Evolutionary conservation across 768 basidiomycete genomes (phyloP).

Genomic region (Rubroboletus satanas): DNA sequence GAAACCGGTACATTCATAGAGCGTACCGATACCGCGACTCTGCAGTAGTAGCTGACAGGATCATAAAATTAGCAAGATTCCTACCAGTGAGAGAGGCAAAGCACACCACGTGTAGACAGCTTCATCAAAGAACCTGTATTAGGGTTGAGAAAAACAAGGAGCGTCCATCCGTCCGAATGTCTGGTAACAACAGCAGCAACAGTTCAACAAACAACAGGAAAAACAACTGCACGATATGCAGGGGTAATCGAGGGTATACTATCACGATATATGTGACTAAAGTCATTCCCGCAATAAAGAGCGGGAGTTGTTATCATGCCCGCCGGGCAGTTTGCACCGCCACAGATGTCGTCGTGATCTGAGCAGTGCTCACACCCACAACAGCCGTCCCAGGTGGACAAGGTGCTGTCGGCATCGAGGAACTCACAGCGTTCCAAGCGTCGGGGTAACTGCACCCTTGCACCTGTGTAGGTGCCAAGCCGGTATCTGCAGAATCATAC

Average conservation of each 20-base stretch:
- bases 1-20: background rate
- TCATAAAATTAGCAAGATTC: constrained; percentile 3
- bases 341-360: constrained; percentile 1
- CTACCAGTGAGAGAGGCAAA: background rate
- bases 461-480: constrained; percentile 52
- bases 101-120: constrained; percentile 8
- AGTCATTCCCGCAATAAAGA: background rate
- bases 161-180: background rate
- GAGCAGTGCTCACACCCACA: background rate
- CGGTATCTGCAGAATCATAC: constrained; percentile 50
- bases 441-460: constrained; percentile 63
- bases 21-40: background rate
- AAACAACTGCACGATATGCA: background rate
- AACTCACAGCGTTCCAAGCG: constrained; percentile 57
- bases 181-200: background rate
- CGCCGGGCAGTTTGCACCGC: constrained; percentile 3
- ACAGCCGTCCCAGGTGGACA: constrained; percentile 30
- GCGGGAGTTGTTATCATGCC: background rate
- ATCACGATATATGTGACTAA: background rate
- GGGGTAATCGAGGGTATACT: background rate
- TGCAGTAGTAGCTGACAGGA: background rate
- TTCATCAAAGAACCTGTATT: background rate
- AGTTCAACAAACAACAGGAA: background rate
- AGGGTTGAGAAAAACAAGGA: background rate
- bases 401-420: constrained; percentile 43